phyloP scores from a whole-genome alignment of 257 asterid species.

The Nicotiana otophora region DNA sequence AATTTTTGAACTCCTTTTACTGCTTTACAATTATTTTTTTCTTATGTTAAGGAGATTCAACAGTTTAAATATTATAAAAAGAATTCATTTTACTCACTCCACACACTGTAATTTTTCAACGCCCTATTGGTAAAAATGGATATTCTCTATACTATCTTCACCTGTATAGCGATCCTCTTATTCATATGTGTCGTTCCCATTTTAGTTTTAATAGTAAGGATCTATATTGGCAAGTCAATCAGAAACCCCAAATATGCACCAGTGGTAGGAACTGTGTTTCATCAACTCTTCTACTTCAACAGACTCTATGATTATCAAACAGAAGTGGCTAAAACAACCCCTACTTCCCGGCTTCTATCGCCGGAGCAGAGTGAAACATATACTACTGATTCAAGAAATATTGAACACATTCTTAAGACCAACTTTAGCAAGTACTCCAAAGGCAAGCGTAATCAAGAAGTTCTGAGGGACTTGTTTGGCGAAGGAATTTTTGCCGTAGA shows the following conservation, averaged over 20 bases:
- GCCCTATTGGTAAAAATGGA: neutral
- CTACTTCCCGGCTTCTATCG: conserved; percentile 39
- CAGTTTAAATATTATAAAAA: no score
- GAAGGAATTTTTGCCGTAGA: conserved; percentile 62
- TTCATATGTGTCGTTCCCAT: conserved; percentile 19
- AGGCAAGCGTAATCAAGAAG: conserved; percentile 43
- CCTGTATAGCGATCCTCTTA: conserved; percentile 4
- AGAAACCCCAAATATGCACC: conserved; percentile 42
- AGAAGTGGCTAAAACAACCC: conserved; percentile 28
- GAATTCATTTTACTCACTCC: no score
- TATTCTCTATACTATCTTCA: conserved; percentile 13
- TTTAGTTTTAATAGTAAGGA: conserved; percentile 25
- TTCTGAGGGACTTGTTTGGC: conserved; percentile 49
- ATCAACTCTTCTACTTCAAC: conserved; percentile 50
- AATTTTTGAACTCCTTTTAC: no score
- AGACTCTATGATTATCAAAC: conserved; percentile 47
- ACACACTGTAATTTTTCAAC: no score
- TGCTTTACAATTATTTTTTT: no score
- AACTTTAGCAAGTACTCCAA: conserved; percentile 44
- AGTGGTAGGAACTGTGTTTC: conserved; percentile 58
- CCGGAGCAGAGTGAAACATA: conserved; percentile 53
- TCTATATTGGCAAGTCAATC: conserved; percentile 45
- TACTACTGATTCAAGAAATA: conserved; percentile 47
- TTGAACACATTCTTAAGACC: conserved; percentile 57
- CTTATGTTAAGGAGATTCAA: no score